Evolutionary conservation across 1,139 yeast genomes (phyloP), one percentile per base, ranked within the genome.

Genomic region (Arxiozyma heterogenica): DNA sequence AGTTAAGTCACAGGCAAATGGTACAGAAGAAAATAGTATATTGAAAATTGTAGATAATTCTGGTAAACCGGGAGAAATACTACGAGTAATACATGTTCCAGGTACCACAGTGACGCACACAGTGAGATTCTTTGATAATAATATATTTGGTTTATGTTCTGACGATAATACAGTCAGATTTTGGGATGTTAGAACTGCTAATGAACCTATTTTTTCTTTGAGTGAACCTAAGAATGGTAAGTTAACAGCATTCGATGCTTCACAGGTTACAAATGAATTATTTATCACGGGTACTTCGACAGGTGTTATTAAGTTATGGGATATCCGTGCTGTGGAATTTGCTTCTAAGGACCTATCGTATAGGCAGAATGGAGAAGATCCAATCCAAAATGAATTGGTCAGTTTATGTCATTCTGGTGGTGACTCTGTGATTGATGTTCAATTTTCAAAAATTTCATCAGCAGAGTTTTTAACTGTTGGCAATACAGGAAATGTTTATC

Each of bases 241-340:
- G 15, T 15, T 34, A n/a, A 59, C 59, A 8, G 57, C 64, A 1
- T 63, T 66, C 46, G 66, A 63, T 47, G 57, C 58, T 4, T 66
- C 69, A 7, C 62, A 60, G 41, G 54, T 61, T 5, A 55, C 64
- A 6, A 64, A 61, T 43, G 63, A 62, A 38, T 44, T 66, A 38
- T 66, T 66, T 47, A 63, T 62, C 21, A 66, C 68, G 2, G 71
- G 70, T 41, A 60, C 65, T 12, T 62, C 62, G 44, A 61, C 66
- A 2, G 70, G 71, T 47, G 58, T 61, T 44, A 57, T 66, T 49
- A 67, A 66, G 51, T 57, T 67, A 49, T 67, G 71, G 71, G 71
- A 66, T 58, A 58, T 65, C 30, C 63, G 71, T 53, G 63, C 67
- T 9, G 62, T 64, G 9, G 58, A 60, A 27, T 61, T 60, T 17